Base-by-base conservation (phyloP, 805 yeast species). In the Candida endomychidarum region DNA sequence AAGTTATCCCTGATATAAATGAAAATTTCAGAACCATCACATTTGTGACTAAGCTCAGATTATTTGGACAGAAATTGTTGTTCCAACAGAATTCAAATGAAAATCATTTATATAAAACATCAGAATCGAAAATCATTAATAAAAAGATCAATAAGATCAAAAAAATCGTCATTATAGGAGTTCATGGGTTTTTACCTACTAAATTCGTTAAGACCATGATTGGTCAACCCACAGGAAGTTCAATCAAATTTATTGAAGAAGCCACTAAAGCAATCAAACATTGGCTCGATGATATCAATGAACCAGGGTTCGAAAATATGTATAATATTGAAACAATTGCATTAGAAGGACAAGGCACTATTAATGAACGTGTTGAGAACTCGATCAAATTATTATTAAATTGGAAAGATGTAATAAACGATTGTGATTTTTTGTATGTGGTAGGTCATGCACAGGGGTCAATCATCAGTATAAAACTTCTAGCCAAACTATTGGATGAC, bases 131-230 rank as follows among this genome's bases (percentile, higher is more conserved):
- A 11, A 43, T 54, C 8, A 23, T 19, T 10, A 21, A 32, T 7
- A 45, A 42, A 18, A 51, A 48, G 24, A 28, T 41, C n/a, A 29
- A 37, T 35, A 27, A 18, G 15, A 40, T 31, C 14, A 51, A 53
- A 20, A 56, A 52, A 18, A 56, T 60, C 8, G 62, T 67, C 4
- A 51, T 68, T 5, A 53, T 69, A 18, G 63, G 67, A 2, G 55
- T 65, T 10, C 75, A 69, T 51, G 60, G 67, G 16, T 69, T 65
- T 38, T 47, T 67, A 20, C 75, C 75, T 6, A 59, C 57, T 12
- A 67, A 68, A 42, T 51, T 68, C 41, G 71, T 66, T 5, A 53
- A 56, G 27, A 56, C 65, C 3, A 41, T 61, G 19, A 58, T 69
- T 10, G 70, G 69, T 1, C 67, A 61, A 35, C 47, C 58, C 22